A percentile compares a stretch with the other conserved stretches of the same genome.
Conservation (phyloP, 2,329 filamentous ascomycete species). For the Mycosphaerelloides madeirae region DNA sequence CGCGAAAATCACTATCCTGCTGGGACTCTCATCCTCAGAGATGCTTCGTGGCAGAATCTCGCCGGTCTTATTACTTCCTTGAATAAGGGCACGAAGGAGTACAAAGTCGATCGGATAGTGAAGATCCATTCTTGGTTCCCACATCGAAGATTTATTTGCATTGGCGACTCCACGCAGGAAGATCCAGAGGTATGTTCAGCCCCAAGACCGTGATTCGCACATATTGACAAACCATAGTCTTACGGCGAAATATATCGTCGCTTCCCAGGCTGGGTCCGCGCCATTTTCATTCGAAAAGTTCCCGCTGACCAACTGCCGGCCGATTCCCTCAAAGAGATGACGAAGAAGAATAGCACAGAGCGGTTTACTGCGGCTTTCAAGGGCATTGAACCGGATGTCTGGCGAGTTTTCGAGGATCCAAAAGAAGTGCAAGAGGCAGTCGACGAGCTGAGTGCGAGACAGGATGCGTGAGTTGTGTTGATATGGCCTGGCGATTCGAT, state of each 20-base stretch:
- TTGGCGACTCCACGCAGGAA: slow-evolving; percentile 87
- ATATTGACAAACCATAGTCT: slow-evolving; percentile 34
- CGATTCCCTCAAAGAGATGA: slow-evolving; percentile 57
- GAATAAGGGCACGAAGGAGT: slow-evolving; percentile 74
- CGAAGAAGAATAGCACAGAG: slow-evolving; percentile 57
- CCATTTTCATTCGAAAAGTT: slow-evolving; percentile 83
- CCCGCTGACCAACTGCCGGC: slow-evolving; percentile 44
- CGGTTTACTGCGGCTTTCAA: slow-evolving; percentile 82
- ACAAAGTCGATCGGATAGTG: slow-evolving; percentile 76
- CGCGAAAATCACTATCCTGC: slow-evolving; percentile 64
- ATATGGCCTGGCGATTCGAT: no score
- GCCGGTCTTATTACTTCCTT: slow-evolving; percentile 73
- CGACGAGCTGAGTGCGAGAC: slow-evolving; percentile 25
- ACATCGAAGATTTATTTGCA: slow-evolving; percentile 69
- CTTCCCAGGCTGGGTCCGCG: slow-evolving; percentile 70
- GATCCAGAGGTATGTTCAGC: slow-evolving; percentile 61
- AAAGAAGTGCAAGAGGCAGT: slow-evolving; percentile 52
- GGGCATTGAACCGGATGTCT: slow-evolving; percentile 63
- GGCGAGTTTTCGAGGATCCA: slow-evolving; percentile 79
- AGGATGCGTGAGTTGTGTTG: slow-evolving; percentile 3
- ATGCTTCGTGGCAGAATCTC: slow-evolving; percentile 80
- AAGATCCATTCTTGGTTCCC: slow-evolving; percentile 79
- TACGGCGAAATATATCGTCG: slow-evolving; percentile 73
- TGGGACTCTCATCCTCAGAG: slow-evolving; percentile 78
- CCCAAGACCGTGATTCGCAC: no score